A percentile compares a stretch with the other conserved stretches of the same genome.
phyloP scores from a whole-genome alignment of 2,329 filamentous ascomycete species.

The Sporothrix mexicana region DNA sequence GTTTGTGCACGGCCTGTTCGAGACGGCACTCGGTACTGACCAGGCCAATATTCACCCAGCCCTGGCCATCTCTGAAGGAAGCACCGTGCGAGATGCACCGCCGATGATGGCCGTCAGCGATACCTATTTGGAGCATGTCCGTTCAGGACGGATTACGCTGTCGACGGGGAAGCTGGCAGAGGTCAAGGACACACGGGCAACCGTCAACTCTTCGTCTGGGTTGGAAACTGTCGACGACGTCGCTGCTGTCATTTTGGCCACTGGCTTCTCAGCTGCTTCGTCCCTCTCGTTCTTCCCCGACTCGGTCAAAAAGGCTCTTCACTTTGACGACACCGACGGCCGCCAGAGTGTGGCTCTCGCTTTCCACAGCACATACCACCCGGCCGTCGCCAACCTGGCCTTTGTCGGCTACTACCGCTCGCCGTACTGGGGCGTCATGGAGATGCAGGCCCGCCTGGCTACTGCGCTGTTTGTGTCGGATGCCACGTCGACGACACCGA shows the following conservation, averaged over 20 bases:
- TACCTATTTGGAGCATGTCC: constrained; percentile 75
- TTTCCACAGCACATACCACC: constrained; percentile 69
- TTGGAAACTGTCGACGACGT: constrained; percentile 57
- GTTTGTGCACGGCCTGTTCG: constrained; percentile 58
- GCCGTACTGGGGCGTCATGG: constrained; percentile 86
- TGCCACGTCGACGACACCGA: neutral
- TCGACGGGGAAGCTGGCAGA: constrained; percentile 55
- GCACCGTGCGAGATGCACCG: constrained; percentile 56
- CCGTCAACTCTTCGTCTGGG: constrained; percentile 41
- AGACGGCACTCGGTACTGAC: constrained; percentile 56
- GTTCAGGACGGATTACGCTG: constrained; percentile 64
- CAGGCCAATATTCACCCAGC: constrained; percentile 57
- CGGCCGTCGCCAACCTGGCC: constrained; percentile 66
- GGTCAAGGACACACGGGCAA: constrained; percentile 46
- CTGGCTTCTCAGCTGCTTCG: constrained; percentile 71
- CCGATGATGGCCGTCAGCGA: constrained; percentile 73
- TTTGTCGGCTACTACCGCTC: constrained; percentile 86
- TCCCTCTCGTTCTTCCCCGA: constrained; percentile 69
- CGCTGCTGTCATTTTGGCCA: constrained; percentile 73
- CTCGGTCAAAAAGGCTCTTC: constrained; percentile 60
- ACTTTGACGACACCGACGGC: constrained; percentile 60
- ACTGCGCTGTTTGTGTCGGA: constrained; percentile 58
- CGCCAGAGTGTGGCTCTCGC: constrained; percentile 70
- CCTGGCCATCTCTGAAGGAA: constrained; percentile 47
- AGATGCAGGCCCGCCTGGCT: constrained; percentile 79